Conservation (phyloP, 1,139 yeast genomes). For the Candida anutae region DNA sequence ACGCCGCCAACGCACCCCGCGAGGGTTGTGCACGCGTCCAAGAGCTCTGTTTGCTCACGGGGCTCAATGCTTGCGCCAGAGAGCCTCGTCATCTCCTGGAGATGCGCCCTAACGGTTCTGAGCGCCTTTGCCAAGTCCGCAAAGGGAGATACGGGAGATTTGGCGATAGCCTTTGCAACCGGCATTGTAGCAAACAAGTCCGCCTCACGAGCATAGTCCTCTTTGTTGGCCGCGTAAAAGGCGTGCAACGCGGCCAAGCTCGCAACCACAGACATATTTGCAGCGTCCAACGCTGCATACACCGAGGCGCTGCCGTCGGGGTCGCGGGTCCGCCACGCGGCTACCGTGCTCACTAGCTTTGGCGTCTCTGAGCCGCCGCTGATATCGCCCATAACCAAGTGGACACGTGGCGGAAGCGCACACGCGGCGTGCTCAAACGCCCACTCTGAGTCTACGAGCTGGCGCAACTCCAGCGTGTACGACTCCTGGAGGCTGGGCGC, state of each 20-base stretch:
- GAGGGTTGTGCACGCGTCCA: conserved; percentile 51
- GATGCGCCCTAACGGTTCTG: conserved; percentile 40
- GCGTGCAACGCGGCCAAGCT: conserved; percentile 35
- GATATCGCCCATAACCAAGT: conserved; percentile 87
- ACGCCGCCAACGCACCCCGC: conserved; percentile 88
- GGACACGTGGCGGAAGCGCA: conserved; percentile 57
- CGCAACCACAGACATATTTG: conserved; percentile 51
- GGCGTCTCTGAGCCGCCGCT: conserved; percentile 93
- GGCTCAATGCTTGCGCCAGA: conserved; percentile 93
- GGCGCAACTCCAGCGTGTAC: conserved; percentile 17
- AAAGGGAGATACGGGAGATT: conserved; percentile 9
- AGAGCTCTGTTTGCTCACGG: conserved; percentile 54
- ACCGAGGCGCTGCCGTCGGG: conserved; percentile 44
- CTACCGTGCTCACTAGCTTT: conserved; percentile 69
- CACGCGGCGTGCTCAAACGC: conserved; percentile 45
- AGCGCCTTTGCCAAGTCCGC: conserved; percentile 29
- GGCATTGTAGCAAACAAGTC: conserved; percentile 3
- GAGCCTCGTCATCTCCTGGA: conserved; percentile 51
- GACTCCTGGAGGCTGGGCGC: conserved; percentile 7
- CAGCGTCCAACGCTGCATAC: conserved; percentile 47
- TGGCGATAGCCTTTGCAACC: conserved; percentile 1
- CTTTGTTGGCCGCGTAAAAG: conserved; percentile 17
- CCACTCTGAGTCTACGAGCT: conserved; percentile 52
- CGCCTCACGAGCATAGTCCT: conserved; percentile 10
- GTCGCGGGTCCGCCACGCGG: conserved; percentile 55